Evolutionary conservation across 2,329 filamentous ascomycete species (phyloP).

Genomic region (Aschersonia sp.): DNA sequence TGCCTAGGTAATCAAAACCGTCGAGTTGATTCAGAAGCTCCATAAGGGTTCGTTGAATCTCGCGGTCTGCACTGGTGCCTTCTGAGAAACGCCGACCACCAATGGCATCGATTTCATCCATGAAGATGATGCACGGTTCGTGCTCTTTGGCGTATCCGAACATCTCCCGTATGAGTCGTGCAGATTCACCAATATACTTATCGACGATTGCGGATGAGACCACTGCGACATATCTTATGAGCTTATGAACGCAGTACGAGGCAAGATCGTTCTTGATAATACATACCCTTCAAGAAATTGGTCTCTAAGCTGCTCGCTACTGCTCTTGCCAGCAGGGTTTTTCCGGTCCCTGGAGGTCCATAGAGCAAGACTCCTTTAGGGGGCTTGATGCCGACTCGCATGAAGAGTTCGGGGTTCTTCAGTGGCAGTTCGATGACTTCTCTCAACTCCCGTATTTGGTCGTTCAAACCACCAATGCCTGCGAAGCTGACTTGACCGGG

Average conservation of each 20-base stretch:
- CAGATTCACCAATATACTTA: constrained; percentile 98
- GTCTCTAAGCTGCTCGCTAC: constrained; percentile 95
- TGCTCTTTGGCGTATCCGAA: constrained; percentile 99
- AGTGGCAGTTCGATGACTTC: constrained; percentile 96
- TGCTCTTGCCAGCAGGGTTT: constrained; percentile 85
- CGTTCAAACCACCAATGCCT: constrained; percentile 93
- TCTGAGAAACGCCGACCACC: constrained; percentile 93
- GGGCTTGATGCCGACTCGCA: constrained; percentile 95
- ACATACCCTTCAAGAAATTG: constrained; percentile 87
- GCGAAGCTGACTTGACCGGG: constrained; percentile 96
- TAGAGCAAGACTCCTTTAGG: constrained; percentile 96
- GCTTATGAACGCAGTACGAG: neutral
- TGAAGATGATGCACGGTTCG: constrained; percentile 99
- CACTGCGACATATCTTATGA: constrained; percentile 37
- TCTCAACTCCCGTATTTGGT: constrained; percentile 91
- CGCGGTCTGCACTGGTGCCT: constrained; percentile 90
- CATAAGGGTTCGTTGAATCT: constrained; percentile 97
- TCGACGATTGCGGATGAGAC: constrained; percentile 98
- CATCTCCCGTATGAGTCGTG: constrained; percentile 95
- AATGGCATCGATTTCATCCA: constrained; percentile 99
- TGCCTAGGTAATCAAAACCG: constrained; percentile 96
- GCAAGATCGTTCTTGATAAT: too few relatives aligned
- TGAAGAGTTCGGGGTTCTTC: constrained; percentile 96
- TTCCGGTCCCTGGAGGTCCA: constrained; percentile 90
- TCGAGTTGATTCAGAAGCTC: constrained; percentile 97